Conservation (phyloP, 352 stramenopile species). For the Globisporangium apiculatum region DNA sequence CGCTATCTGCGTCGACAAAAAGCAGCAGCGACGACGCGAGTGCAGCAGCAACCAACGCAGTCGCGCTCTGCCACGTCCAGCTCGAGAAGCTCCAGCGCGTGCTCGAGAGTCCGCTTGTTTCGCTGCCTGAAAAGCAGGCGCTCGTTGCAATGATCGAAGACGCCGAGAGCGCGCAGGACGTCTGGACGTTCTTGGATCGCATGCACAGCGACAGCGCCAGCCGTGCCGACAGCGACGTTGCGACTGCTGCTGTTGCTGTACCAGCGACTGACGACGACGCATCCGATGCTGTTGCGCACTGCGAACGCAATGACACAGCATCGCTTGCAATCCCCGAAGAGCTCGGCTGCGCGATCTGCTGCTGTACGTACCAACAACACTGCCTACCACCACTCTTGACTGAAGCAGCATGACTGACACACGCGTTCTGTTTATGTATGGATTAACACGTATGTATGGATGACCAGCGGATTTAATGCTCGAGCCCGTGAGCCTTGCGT, state of each 20-base stretch:
- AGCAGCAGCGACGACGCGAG: neutral
- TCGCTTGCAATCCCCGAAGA: slow-evolving; percentile 16
- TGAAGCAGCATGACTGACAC: neutral
- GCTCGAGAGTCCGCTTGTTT: slow-evolving; percentile 10
- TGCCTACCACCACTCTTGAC: neutral
- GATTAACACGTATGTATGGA: neutral
- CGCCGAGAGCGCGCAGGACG: slow-evolving; percentile 8
- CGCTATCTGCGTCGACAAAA: too few species aligned
- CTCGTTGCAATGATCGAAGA: slow-evolving; percentile 15
- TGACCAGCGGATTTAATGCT: slow-evolving; percentile 35
- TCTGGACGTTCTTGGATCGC: slow-evolving; percentile 7
- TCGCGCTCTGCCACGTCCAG: slow-evolving; percentile 5
- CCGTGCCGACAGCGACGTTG: neutral
- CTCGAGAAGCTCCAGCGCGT: slow-evolving; percentile 12
- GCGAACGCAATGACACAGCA: neutral
- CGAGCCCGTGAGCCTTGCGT: slow-evolving; percentile 30
- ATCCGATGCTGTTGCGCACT: neutral
- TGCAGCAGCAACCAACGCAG: neutral
- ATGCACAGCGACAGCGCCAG: neutral
- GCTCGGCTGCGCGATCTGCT: slow-evolving; percentile 33
- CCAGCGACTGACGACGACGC: neutral
- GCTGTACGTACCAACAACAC: slow-evolving; percentile 17
- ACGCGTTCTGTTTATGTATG: neutral
- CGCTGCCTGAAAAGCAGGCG: slow-evolving; percentile 6
- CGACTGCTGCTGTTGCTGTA: neutral